A percentile compares a stretch with the other conserved stretches of the same genome.
phyloP scores from a whole-genome alignment of 768 basidiomycete genomes.

The Kwoniella pini region DNA sequence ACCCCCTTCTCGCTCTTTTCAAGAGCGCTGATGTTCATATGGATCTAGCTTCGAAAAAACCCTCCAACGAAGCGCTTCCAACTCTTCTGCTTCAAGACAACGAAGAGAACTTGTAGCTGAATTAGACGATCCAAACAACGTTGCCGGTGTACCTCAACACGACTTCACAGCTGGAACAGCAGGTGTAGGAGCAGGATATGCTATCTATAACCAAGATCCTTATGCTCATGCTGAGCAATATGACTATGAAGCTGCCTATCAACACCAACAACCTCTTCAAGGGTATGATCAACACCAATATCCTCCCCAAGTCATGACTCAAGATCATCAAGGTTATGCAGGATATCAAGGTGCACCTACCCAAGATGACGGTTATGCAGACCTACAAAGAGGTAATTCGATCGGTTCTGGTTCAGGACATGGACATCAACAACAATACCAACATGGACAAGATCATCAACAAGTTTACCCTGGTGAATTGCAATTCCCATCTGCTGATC shows the following conservation, averaged over 20 bases:
- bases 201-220: constrained; percentile 37
- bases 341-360: constrained; percentile 20
- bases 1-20: background rate
- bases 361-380: constrained; percentile 46
- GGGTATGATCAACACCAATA: constrained; percentile 22
- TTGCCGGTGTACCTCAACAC: constrained; percentile 48
- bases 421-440: constrained; percentile 20
- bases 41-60: constrained; percentile 48
- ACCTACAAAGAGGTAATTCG: constrained; percentile 44
- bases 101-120: constrained; percentile 46
- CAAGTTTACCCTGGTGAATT: constrained; percentile 29
- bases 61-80: constrained; percentile 35
- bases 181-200: constrained; percentile 23
- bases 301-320: constrained; percentile 25
- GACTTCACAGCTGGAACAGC: constrained; percentile 49
- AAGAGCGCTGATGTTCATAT: background rate
- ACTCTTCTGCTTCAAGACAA: constrained; percentile 42
- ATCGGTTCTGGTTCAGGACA: constrained; percentile 33
- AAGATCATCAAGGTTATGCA: constrained; percentile 27
- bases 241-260: constrained; percentile 36
- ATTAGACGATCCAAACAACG: constrained; percentile 36
- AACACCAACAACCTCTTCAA: constrained; percentile 7
- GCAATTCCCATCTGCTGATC: constrained; percentile 30
- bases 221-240: constrained; percentile 40
- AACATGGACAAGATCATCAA: constrained; percentile 10